Conservation (phyloP, 1,284 basidiomycete genomes). For the Grifola frondosa region DNA sequence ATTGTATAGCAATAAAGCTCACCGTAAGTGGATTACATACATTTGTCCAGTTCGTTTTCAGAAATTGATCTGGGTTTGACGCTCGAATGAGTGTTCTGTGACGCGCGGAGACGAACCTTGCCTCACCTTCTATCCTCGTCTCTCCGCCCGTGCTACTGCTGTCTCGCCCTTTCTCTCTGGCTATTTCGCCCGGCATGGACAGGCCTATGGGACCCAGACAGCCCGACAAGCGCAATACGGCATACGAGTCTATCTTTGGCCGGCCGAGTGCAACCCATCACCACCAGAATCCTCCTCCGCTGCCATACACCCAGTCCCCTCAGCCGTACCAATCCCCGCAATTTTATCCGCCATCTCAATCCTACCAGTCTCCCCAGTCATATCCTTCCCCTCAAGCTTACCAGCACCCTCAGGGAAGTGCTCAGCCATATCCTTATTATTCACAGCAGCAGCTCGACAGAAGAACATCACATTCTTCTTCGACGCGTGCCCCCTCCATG, state of each 20-base stretch:
- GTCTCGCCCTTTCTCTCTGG: slow-evolving; percentile 3
- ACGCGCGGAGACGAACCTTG: no score
- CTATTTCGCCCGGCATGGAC: slow-evolving; percentile 47
- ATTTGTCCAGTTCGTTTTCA: no score
- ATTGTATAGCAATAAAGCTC: no score
- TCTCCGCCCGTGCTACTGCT: no score
- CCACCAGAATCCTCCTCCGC: slow-evolving; percentile 33
- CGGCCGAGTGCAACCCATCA: slow-evolving; percentile 63
- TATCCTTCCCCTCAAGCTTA: slow-evolving; percentile 32
- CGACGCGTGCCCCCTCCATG: slow-evolving; percentile 4
- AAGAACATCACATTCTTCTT: slow-evolving; percentile 22
- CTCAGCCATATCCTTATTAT: slow-evolving; percentile 24
- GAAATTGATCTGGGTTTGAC: no score
- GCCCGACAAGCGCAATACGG: slow-evolving; percentile 71
- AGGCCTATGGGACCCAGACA: slow-evolving; percentile 68
- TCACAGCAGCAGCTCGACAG: slow-evolving; percentile 20
- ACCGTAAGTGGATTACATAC: no score
- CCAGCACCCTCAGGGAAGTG: slow-evolving; percentile 30
- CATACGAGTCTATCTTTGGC: slow-evolving; percentile 83
- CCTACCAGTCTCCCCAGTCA: slow-evolving; percentile 32
- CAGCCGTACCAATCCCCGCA: slow-evolving; percentile 33
- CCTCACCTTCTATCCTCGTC: no score
- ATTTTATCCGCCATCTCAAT: no score
- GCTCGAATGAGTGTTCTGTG: no score
- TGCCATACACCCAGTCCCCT: slow-evolving; percentile 18